Base-by-base conservation (phyloP, 495 filamentous ascomycete species). In the Platismatia glauca region DNA sequence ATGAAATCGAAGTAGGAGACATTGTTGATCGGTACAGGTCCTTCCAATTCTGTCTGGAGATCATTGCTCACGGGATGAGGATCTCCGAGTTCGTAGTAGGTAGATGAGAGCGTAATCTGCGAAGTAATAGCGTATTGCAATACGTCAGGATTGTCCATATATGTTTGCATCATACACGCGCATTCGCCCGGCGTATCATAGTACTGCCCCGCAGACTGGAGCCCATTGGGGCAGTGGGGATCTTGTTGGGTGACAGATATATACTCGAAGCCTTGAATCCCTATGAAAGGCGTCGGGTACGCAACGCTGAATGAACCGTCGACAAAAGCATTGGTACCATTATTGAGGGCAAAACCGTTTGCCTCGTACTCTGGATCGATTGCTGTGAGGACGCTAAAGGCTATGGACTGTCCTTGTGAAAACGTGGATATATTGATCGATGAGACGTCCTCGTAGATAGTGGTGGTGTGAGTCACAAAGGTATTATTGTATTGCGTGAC, bases 61-160 rank as follows among this genome's bases (percentile, higher is more conserved):
- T 53, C 50, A n/a, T 53, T 53, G 4, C 2, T 3, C 8, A 53
- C 29, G 0, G 50, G 27, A 33, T 33, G 27, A 18, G 27, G 13
- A 16, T 53, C 7, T 18, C 29, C 50, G 16, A 53, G 13, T 18
- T 53, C 50, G n/a, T 53, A 53, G 16, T 53, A 53, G 29, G 50
- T 53, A 53, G 50, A 53, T 33, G 50, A 53, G 29, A 53, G 50
- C 15, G 50, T 53, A 20, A 53, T 53, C 7, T 53, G 50, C 27
- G 50, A 53, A 34, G 50, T 53, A 20, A 33, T 11, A 3, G 27
- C 29, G 9, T 31, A 33, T 8, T 53, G 3, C 5, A 53, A 33
- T 33, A 8, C 0, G 9, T 33, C 7, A 9, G 50, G 50, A 53
- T 53, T 33, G 29, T 31, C 50, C 29, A 53, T 31, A 16, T 53